Evolutionary conservation across 2,329 filamentous ascomycete genomes (phyloP).

Genomic region (Colletotrichum sp.): DNA sequence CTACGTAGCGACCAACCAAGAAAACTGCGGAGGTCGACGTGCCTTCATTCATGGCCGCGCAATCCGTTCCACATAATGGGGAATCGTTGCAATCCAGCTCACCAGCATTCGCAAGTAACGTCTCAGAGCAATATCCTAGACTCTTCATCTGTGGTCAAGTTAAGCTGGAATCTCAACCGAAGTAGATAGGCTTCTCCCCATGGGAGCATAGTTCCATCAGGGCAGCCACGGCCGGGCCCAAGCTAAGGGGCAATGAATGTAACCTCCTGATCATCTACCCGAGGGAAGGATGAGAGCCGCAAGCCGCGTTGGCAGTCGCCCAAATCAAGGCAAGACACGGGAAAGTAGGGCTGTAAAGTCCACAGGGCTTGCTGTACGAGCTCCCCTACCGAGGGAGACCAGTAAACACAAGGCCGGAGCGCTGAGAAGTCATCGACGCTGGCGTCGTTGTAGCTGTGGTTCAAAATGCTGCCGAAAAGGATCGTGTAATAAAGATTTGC

Average conservation of each 20-base stretch:
- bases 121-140: background rate
- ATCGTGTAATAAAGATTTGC: background rate
- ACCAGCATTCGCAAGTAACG: background rate
- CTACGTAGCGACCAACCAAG: background rate
- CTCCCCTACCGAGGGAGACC: background rate
- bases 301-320: background rate
- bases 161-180: background rate
- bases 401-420: background rate
- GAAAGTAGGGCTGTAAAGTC: background rate
- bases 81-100: background rate
- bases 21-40: background rate
- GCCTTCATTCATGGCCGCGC: background rate
- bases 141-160: background rate
- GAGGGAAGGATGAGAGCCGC: background rate
- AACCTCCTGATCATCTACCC: background rate
- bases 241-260: background rate
- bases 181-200: background rate
- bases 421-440: background rate
- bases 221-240: background rate
- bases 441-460: accelerated
- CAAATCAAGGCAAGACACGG: background rate
- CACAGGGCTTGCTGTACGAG: background rate
- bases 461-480: background rate
- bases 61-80: background rate
- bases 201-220: background rate